A percentile compares a stretch with the other conserved stretches of the same genome.
phyloP scores from a whole-genome alignment of 305 asterid species.

The Rubia occidens region DNA sequence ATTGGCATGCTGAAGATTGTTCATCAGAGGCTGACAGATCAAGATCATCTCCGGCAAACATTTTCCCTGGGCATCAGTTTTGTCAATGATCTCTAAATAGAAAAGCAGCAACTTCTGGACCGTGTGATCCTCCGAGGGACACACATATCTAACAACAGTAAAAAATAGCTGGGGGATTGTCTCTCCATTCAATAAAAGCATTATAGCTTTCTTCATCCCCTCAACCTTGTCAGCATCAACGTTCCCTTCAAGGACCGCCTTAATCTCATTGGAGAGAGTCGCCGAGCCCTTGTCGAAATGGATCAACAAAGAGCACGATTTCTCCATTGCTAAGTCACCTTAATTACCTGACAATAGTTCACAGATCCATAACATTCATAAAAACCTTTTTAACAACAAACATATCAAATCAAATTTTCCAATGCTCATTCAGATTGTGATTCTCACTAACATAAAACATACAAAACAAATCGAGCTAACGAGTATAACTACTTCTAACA shows the following conservation, averaged over 20 bases:
- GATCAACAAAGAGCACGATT: slow-evolving; percentile 68
- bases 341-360: slow-evolving; percentile 2
- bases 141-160: slow-evolving; percentile 71
- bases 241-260: slow-evolving; percentile 83
- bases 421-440: background rate
- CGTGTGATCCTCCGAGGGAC: slow-evolving; percentile 88
- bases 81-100: slow-evolving; percentile 79
- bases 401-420: background rate
- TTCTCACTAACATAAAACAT: background rate
- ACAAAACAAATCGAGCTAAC: slow-evolving; percentile 11
- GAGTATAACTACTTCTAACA: background rate
- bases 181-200: slow-evolving; percentile 86
- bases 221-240: slow-evolving; percentile 69
- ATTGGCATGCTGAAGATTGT: slow-evolving; percentile 78
- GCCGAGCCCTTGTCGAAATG: slow-evolving; percentile 88
- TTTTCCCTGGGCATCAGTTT: slow-evolving; percentile 77
- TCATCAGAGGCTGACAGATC: slow-evolving; percentile 81
- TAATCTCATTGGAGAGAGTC: slow-evolving; percentile 87
- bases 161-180: slow-evolving; percentile 80
- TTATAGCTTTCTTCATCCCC: slow-evolving; percentile 81
- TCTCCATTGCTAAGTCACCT: slow-evolving; percentile 48
- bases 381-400: background rate
- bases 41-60: slow-evolving; percentile 87
- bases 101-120: slow-evolving; percentile 71
- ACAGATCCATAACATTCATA: background rate